Percentiles rank a stretch among this genome's conserved stretches.
phyloP scores from a whole-genome alignment of 2,329 filamentous ascomycete species.

The Biscogniauxia mediterranea region DNA sequence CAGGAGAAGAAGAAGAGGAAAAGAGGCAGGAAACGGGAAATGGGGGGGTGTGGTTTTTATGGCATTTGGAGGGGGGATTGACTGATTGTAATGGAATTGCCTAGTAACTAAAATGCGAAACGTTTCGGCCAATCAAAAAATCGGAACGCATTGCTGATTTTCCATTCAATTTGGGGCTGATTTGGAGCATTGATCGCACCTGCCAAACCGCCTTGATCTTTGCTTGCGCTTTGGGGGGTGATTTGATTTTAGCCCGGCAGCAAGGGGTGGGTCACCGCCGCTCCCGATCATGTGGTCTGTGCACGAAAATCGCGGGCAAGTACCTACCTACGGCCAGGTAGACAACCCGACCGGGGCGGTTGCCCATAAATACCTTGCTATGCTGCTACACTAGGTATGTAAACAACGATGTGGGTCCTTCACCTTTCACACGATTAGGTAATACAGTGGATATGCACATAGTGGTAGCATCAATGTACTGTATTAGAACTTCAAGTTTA shows the following conservation, averaged over 20 bases:
- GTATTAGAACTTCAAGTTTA: too few species aligned
- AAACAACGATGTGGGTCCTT: too few species aligned
- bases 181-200: conserved; percentile 11
- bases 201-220: conserved; percentile 21
- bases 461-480: too few species aligned
- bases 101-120: conserved; percentile 16
- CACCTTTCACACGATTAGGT: too few species aligned
- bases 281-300: neutral
- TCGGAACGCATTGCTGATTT: conserved; percentile 15
- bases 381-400: too few species aligned
- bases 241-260: conserved; percentile 7
- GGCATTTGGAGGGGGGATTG: conserved; percentile 28
- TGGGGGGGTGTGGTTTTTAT: conserved; percentile 22
- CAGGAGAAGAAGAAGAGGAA: conserved; percentile 20
- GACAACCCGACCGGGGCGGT: too few species aligned
- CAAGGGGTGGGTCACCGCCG: neutral
- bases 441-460: too few species aligned
- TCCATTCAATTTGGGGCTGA: conserved; percentile 17
- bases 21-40: conserved; percentile 17
- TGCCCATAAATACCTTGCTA: too few species aligned
- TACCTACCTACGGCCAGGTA: too few species aligned
- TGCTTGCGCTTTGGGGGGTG: conserved; percentile 23
- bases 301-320: neutral
- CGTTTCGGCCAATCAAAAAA: conserved; percentile 25
- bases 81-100: conserved; percentile 29